phyloP scores from a whole-genome alignment of 1,284 basidiomycete species.

The Cystobasidiaceae sp. region DNA sequence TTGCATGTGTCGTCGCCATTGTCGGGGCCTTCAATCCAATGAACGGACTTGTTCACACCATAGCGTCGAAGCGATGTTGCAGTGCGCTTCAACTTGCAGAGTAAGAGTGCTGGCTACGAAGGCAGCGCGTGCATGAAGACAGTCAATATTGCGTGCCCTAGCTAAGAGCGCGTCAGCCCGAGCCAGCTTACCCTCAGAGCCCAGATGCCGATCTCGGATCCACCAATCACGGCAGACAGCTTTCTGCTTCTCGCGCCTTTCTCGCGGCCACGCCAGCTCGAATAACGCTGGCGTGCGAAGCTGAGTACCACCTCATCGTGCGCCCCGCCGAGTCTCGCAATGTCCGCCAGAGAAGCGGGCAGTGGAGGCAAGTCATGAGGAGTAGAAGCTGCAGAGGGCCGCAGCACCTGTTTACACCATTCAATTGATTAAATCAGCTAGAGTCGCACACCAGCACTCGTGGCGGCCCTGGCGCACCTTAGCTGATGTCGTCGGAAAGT shows the following conservation, averaged over 20 bases:
- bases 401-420: too few relatives aligned
- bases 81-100: conserved; percentile 33
- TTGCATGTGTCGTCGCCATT: neutral
- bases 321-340: conserved; percentile 32
- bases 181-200: conserved; percentile 17
- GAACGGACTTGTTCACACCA: conserved; percentile 31
- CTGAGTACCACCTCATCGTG: conserved; percentile 31
- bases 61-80: conserved; percentile 25
- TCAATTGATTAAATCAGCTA: too few relatives aligned
- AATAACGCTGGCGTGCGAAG: neutral
- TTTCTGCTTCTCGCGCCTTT: conserved; percentile 19
- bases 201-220: conserved; percentile 31
- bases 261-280: conserved; percentile 14
- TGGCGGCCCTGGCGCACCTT: conserved; percentile 15
- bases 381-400: conserved; percentile 25
- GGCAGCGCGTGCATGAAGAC: neutral
- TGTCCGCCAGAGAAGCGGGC: conserved; percentile 31
- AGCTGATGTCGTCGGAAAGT: conserved; percentile 28
- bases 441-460: too few relatives aligned
- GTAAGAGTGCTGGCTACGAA: conserved; percentile 17
- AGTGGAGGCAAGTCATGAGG: conserved; percentile 30
- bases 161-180: neutral
- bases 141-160: neutral
- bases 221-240: conserved; percentile 25
- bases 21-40: conserved; percentile 28